Evolutionary conservation across 2,329 filamentous ascomycete species (phyloP).

Genomic region (Fusarium miscanthi): DNA sequence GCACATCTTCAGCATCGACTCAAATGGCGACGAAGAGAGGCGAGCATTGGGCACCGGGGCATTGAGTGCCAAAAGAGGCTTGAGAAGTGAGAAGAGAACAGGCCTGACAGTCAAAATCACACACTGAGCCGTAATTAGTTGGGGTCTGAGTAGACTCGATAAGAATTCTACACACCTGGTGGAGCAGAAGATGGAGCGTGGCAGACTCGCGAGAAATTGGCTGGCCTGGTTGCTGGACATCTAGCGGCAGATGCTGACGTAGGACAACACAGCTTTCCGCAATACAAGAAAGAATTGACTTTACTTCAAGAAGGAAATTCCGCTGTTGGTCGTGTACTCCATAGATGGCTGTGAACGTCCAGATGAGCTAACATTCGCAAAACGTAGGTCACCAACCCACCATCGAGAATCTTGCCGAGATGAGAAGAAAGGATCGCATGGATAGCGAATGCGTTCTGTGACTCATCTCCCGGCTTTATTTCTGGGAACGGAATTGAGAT

Average conservation of each 20-base stretch:
- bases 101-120: slow-evolving; percentile 36
- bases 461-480: slow-evolving; percentile 12
- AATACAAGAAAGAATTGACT: slow-evolving; percentile 28
- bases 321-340: slow-evolving; percentile 18
- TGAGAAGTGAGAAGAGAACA: slow-evolving; percentile 35
- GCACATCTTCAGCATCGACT: slow-evolving; percentile 38
- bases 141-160: fast-evolving
- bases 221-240: slow-evolving; percentile 15
- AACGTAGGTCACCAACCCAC: not conserved
- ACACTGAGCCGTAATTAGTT: slow-evolving; percentile 13
- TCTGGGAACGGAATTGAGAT: slow-evolving; percentile 35
- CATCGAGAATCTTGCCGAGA: slow-evolving; percentile 36
- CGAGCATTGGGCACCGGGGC: not conserved
- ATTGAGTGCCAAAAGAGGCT: slow-evolving; percentile 11
- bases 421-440: slow-evolving; percentile 34
- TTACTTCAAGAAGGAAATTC: slow-evolving; percentile 35
- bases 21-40: slow-evolving; percentile 23
- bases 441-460: slow-evolving; percentile 30
- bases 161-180: slow-evolving; percentile 19
- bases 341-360: slow-evolving; percentile 22
- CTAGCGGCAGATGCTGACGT: slow-evolving; percentile 17
- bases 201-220: slow-evolving; percentile 35
- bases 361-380: not conserved
- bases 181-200: slow-evolving; percentile 29
- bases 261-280: slow-evolving; percentile 28